Evolutionary conservation across 2,329 filamentous ascomycete species (phyloP), one percentile per base, ranked within the genome.

Genomic region (Alternaria arbusti): DNA sequence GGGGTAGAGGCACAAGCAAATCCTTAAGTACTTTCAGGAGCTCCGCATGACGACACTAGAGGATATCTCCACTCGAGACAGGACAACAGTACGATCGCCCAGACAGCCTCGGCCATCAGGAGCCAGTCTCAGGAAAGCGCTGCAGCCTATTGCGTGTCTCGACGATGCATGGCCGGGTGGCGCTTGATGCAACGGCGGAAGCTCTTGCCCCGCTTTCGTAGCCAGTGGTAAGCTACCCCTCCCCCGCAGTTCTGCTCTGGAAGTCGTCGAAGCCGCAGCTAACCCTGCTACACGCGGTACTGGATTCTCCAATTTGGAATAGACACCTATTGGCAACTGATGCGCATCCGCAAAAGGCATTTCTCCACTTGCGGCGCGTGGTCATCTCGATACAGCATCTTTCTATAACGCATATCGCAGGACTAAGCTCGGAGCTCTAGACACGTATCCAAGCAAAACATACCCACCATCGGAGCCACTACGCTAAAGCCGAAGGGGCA

Each of bases 41-140:
- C 55, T 57, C 66, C 44, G 66, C 59, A 72, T 72, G 70, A 70
- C 67, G 66, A 68, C 70, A 74, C 64, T 64, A 70, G 65, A 36
- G 70, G 63, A 63, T 30, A 63, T 65, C 64, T 67, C 68, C 69
- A 68, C 71, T 67, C 49, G 67, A 58, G 50, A 60, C 57, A 61
- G 46, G 58, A 57, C 64, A 54, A 28, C 47, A 62, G 46, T 51
- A 60, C 58, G 58, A 74, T 67, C 44, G 58, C 52, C 66, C 50
- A 66, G 59, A 52, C 67, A 73, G 74, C 71, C 75, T 78, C 76
- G 77, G 77, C 66, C 72, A 64, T 71, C 65, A 72, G 75, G 71
- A 76, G 70, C 69, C 70, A 66, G 65, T 68, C 66, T 66, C 57
- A 58, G 70, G 64, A 61, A 57, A 56, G 54, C 49, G 56, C 15